Conservation (phyloP, 345 rosid genomes). For the Eucalyptus caleyi region DNA sequence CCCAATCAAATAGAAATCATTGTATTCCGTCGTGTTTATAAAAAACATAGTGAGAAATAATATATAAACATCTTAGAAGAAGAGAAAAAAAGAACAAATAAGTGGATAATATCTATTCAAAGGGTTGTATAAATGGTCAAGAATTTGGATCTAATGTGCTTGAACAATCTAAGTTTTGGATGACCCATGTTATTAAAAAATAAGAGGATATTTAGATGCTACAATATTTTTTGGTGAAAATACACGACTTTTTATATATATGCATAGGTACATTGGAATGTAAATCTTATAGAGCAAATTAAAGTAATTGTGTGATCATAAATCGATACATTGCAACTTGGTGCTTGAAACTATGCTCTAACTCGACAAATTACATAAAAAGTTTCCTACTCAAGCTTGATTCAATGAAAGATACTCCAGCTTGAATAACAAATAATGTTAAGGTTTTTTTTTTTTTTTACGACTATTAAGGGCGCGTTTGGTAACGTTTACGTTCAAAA, state of each 20-base stretch:
- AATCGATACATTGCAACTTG: not conserved
- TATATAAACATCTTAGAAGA: not conserved
- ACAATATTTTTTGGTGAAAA: not conserved
- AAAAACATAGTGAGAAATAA: not conserved
- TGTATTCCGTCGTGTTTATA: rapidly evolving
- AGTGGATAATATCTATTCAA: not conserved
- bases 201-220: not conserved
- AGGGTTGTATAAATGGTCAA: not conserved
- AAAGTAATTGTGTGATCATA: not conserved
- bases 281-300: no score
- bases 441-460: not conserved
- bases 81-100: not conserved
- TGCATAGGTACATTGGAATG: not conserved
- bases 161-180: no score
- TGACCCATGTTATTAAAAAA: not conserved
- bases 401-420: not conserved
- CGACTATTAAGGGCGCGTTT: no score
- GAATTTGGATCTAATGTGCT: not conserved
- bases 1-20: not conserved
- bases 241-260: not conserved
- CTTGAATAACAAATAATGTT: not conserved
- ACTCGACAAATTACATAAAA: not conserved
- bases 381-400: not conserved
- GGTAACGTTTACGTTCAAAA: no score
- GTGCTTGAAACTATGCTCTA: not conserved